Evolutionary conservation across 176 grass and related monocot genomes (phyloP), one percentile per base, ranked within the genome.

Genomic region (Eremochloa ophiuroides): DNA sequence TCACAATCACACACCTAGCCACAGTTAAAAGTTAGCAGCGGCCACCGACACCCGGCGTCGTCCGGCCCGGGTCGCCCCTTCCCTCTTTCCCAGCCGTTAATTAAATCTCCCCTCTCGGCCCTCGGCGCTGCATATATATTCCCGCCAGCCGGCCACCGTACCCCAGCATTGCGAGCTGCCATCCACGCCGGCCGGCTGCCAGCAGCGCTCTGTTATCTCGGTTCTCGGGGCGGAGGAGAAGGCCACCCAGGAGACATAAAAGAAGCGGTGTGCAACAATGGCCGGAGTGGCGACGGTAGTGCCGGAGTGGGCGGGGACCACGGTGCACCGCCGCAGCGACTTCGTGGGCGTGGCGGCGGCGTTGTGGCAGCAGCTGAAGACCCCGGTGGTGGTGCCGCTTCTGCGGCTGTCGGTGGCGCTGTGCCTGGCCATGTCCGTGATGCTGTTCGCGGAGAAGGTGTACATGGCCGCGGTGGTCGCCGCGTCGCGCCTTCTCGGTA

Each of bases 401-500:
- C 89, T 97, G 44, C 78, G 58, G 3, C 53, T 88, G 25, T 71
- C 85, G 7, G 94, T 97, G 61, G 17, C 81, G 30, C 7, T 90
- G 7, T 94, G 91, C 80, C 91, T 97, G 12, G 76, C 27, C 66
- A 94, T 97, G 94, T 94, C 91, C 33, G 79, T 92, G 35, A 90
- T 94, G 89, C 73, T 97, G 38, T 37, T 92, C 34, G 76, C 78
- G 10, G 94, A 97, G 91, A 97, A 94, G 89, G 82, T 88, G 64
- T 97, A 90, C 85, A 70, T 97, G 91, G 69, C 94, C 62, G 61
- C 53, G 18, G 91, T 88, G 33, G 47, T 94, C 71, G n/a, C 84
- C 5, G 70, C 43, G 38, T 69, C 90, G 41, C 87, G 82, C 73
- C 44, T 97, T 59, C 46, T 88, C 14, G 37, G 87, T n/a, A n/a